These are phyloP conservation scores for Thalassiosira hispida DNA, from an alignment of 352 stramenopile species.

Conservation along the genomic window DNA sequence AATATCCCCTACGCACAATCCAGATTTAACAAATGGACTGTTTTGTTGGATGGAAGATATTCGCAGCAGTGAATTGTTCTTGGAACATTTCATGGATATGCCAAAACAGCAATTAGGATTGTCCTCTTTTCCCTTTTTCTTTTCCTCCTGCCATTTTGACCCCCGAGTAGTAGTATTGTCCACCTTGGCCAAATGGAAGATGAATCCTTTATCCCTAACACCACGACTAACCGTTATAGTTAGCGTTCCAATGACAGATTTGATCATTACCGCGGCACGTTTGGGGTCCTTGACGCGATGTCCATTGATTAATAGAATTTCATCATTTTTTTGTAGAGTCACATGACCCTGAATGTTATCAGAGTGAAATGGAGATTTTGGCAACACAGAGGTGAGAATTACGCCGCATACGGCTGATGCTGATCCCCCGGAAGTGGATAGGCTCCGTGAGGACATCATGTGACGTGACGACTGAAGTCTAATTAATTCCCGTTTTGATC, in stretches of 20 bases:
- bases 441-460: too few relatives aligned
- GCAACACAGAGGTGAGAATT: not conserved
- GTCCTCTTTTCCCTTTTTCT: not conserved
- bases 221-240: conserved; percentile 13
- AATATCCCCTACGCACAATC: conserved; percentile 23
- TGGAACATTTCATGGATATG: not conserved
- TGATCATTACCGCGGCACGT: conserved; percentile 33
- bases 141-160: not conserved
- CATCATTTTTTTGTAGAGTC: conserved; percentile 2
- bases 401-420: not conserved
- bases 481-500: too few relatives aligned
- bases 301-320: conserved; percentile 29
- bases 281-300: conserved; percentile 23
- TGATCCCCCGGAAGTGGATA: too few relatives aligned
- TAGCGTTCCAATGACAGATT: not conserved
- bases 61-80: conserved; percentile 3
- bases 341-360: not conserved
- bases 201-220: not conserved
- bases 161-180: not conserved
- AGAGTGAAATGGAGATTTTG: not conserved
- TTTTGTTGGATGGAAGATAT: conserved; percentile 21
- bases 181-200: conserved; percentile 5
- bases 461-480: not conserved
- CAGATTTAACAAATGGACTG: conserved; percentile 15
- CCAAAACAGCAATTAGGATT: conserved; percentile 4